Conservation (phyloP, 1,284 basidiomycete species). For the Pyrrhoderma lamaoense region DNA sequence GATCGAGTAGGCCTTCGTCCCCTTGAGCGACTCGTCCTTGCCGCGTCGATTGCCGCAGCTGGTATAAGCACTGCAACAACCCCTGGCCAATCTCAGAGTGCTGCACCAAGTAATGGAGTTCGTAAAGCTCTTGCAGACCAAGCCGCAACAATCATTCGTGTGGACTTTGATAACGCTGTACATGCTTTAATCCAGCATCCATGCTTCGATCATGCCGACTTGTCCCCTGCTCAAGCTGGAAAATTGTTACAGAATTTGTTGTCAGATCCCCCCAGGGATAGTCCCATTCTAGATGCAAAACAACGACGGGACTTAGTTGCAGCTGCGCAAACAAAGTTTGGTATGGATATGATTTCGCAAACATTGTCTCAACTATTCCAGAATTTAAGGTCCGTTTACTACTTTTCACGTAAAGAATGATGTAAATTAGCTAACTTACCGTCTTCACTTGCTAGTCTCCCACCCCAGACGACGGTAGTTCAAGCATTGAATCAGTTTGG, state of each 20-base stretch:
- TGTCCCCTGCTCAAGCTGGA: slow-evolving; percentile 64
- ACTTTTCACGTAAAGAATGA: slow-evolving; percentile 5
- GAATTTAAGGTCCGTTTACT: slow-evolving; percentile 39
- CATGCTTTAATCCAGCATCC: slow-evolving; percentile 67
- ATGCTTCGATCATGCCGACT: slow-evolving; percentile 73
- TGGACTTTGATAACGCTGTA: slow-evolving; percentile 71
- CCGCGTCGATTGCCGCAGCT: slow-evolving; percentile 65
- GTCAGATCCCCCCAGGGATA: slow-evolving; percentile 47
- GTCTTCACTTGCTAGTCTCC: slow-evolving; percentile 39
- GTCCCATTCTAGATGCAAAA: slow-evolving; percentile 57
- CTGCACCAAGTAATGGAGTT: slow-evolving; percentile 24
- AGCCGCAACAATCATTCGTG: slow-evolving; percentile 57
- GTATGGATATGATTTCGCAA: slow-evolving; percentile 45
- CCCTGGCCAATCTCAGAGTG: not conserved
- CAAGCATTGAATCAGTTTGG: slow-evolving; percentile 70
- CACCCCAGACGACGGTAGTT: slow-evolving; percentile 58
- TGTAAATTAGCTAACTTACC: not conserved
- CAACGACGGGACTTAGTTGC: slow-evolving; percentile 68
- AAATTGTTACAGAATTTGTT: slow-evolving; percentile 78
- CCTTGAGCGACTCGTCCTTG: slow-evolving; percentile 73
- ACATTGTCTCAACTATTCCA: slow-evolving; percentile 44
- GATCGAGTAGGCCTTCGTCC: slow-evolving; percentile 71
- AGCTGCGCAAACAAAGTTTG: slow-evolving; percentile 70
- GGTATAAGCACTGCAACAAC: slow-evolving; percentile 23
- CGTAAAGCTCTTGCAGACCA: slow-evolving; percentile 66